Percentiles rank a stretch among this genome's conserved stretches.
phyloP scores from a whole-genome alignment of 176 grass and related monocot genomes.

The Stipa capillata region DNA sequence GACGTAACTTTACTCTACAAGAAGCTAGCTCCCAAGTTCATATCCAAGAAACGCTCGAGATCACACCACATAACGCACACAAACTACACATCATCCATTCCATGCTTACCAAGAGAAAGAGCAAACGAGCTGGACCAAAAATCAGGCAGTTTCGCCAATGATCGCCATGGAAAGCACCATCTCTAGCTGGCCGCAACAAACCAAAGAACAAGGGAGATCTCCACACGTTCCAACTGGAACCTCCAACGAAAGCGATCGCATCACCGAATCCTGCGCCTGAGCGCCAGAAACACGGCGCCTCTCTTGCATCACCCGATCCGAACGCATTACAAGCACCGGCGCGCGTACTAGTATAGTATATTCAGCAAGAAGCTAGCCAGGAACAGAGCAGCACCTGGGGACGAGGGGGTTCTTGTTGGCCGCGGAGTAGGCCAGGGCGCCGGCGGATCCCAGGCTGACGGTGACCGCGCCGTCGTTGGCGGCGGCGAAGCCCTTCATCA shows the following conservation, averaged over 20 bases:
- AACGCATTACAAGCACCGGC: neutral
- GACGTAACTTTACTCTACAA: neutral
- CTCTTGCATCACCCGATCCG: neutral
- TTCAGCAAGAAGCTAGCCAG: neutral
- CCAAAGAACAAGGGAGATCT: neutral
- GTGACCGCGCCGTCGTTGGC: conserved; percentile 51
- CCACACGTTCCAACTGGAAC: neutral
- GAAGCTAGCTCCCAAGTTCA: neutral
- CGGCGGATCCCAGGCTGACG: conserved; percentile 58
- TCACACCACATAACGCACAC: no score
- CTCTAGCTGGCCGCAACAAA: neutral
- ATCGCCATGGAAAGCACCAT: neutral
- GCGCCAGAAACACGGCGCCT: no score
- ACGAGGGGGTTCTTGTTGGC: conserved; percentile 61
- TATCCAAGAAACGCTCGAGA: neutral
- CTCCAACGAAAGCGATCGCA: neutral
- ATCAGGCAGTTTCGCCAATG: neutral
- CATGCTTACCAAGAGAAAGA: neutral
- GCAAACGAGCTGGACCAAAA: no score
- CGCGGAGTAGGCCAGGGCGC: conserved; percentile 55
- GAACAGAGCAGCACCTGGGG: conserved; percentile 36
- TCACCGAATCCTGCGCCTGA: neutral
- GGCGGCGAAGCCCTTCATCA: conserved; percentile 55
- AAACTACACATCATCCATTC: neutral
- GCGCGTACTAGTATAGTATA: neutral